Evolutionary conservation across 2,329 filamentous ascomycete species (phyloP).

Genomic region (Cytospora mali): DNA sequence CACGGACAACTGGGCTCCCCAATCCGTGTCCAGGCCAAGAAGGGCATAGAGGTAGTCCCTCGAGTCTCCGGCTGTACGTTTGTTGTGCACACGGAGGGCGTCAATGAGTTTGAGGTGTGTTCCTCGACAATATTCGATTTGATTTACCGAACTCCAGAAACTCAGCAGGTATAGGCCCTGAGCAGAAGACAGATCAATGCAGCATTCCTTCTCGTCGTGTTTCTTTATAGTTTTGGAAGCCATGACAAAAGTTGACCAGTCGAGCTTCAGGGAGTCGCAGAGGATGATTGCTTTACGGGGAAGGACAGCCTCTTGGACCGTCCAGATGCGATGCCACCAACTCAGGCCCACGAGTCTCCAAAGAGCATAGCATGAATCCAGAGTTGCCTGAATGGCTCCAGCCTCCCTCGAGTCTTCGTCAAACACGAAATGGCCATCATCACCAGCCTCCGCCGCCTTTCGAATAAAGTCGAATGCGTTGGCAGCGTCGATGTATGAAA

Average conservation of each 20-base stretch:
- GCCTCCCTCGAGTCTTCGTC: background rate
- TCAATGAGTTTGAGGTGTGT: background rate
- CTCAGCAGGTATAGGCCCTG: background rate
- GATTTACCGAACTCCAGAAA: background rate
- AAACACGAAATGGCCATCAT: background rate
- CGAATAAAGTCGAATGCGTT: background rate
- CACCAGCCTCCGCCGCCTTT: background rate
- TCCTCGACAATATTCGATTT: background rate
- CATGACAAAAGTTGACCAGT: background rate
- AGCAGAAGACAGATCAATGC: background rate
- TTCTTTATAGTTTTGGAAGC: background rate
- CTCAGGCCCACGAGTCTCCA: background rate
- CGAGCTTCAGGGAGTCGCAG: background rate
- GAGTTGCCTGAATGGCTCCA: background rate
- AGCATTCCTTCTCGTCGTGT: background rate
- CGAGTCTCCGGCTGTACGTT: background rate
- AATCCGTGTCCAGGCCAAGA: background rate
- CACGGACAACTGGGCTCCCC: background rate
- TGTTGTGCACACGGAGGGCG: background rate
- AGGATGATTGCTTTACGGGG: background rate
- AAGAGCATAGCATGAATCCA: background rate
- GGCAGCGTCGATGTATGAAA: background rate
- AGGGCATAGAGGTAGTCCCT: background rate
- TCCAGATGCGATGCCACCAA: background rate
- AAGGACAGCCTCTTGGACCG: background rate